Conservation (phyloP, 73 alveolate genomes). For the Stentor coeruleus region DNA sequence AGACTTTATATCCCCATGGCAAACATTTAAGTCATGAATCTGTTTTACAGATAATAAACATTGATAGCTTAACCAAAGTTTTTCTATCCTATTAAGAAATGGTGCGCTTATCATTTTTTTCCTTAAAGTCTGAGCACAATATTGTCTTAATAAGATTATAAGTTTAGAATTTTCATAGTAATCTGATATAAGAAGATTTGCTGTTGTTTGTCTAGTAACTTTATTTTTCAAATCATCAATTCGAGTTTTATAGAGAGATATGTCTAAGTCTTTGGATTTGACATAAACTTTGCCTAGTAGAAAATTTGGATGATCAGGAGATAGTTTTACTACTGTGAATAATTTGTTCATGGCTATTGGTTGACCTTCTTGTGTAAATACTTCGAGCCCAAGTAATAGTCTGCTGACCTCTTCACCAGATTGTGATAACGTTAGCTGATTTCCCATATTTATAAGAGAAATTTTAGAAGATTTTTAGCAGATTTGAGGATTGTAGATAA, state of each 20-base stretch:
- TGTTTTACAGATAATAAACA: constrained; percentile 73
- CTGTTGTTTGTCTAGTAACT: not conserved
- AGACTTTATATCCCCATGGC: constrained; percentile 92
- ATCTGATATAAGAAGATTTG: not conserved
- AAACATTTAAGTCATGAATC: constrained; percentile 57
- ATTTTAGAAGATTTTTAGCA: too few species aligned
- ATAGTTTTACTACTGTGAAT: not conserved
- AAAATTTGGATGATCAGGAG: not conserved
- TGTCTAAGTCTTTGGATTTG: not conserved
- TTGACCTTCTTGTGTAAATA: not conserved
- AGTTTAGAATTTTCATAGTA: not conserved
- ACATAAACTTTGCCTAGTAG: not conserved
- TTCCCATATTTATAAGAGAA: not conserved
- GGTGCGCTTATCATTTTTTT: constrained; percentile 65
- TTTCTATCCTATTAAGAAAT: constrained; percentile 62
- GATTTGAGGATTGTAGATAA: too few species aligned
- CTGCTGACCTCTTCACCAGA: not conserved
- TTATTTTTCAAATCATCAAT: not conserved
- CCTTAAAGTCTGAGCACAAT: constrained; percentile 61
- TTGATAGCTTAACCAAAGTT: constrained; percentile 80
- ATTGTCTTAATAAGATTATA: constrained; percentile 50
- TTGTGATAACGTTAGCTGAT: not conserved
- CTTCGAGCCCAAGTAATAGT: not conserved
- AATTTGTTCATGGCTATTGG: not conserved
- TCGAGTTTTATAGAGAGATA: not conserved